Percentiles rank a stretch among this genome's conserved stretches.
Evolutionary conservation across 176 grass and related monocot species (phyloP).

Genomic region (Otatea glauca): DNA sequence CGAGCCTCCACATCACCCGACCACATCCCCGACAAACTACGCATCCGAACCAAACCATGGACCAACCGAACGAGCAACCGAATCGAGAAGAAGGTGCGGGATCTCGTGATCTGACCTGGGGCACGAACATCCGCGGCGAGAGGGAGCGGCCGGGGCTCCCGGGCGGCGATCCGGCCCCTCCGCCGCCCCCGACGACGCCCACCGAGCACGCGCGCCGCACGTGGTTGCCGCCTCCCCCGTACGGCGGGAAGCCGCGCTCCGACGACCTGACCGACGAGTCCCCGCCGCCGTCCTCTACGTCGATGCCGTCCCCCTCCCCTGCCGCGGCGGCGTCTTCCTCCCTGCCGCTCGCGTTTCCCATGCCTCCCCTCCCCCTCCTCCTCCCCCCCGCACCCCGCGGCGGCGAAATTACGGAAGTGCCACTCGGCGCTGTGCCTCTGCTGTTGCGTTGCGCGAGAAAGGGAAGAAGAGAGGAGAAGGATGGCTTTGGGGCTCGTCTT

Average conservation of each 20-base stretch:
- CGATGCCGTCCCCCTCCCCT: conserved; percentile 51
- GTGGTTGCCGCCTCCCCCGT: conserved; percentile 47
- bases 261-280: conserved; percentile 63
- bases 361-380: conserved; percentile 27
- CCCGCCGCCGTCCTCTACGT: conserved; percentile 55
- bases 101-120: conserved; percentile 84
- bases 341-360: conserved; percentile 90
- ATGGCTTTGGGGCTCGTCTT: conserved; percentile 25
- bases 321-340: conserved; percentile 60
- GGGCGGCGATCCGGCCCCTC: conserved; percentile 57
- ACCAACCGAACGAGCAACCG: conserved; percentile 33
- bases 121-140: conserved; percentile 97
- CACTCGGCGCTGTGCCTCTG: conserved; percentile 48
- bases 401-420: conserved; percentile 61
- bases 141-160: conserved; percentile 74
- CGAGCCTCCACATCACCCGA: conserved; percentile 22
- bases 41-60: conserved; percentile 32
- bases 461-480: neutral
- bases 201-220: conserved; percentile 49
- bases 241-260: conserved; percentile 47
- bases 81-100: conserved; percentile 8
- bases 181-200: conserved; percentile 30
- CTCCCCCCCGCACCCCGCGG: conserved; percentile 23
- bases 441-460: neutral
- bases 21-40: conserved; percentile 33